Base-by-base conservation (phyloP, 2,329 filamentous ascomycete genomes). In the Aspergillus novofumigatus region DNA sequence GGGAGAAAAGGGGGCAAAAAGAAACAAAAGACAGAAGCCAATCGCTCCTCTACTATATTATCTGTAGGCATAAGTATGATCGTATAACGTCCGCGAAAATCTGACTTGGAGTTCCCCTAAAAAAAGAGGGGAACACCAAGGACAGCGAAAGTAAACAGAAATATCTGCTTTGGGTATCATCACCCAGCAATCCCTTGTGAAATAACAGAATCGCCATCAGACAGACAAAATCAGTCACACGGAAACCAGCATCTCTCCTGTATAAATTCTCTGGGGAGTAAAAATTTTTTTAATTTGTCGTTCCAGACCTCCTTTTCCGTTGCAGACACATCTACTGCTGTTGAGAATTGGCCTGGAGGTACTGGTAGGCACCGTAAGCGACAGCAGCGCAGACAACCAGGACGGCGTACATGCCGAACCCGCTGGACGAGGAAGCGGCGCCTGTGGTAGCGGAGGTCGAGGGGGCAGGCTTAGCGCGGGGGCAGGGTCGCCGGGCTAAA, bases 331-430 rank as follows among this genome's bases (percentile, higher is more conserved):
- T 58, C 57, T 70, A 67, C 62, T 70, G 63, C 56, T 65, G 48
- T 56, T 63, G 56, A 62, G 69, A 63, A 58, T 68, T 63, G 49
- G 67, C 62, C 80, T 93, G 86, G 67, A 95, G 75, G 81, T 94
- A 96, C 77, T 92, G 88, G 83, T 93, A 97, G 68, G 83, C 90
- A 67, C 83, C 84, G 79, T 91, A 97, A 62, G 90, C 91, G 61
- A 86, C 75, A 51, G 86, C 81, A 65, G 88, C 92, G 67, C 91
- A 91, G 64, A 93, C 72, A 65, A 96, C 80, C 68, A 97, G 76
- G 66, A 96, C 67, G 59, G 86, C 89, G 79, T 97, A 97, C 67
- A 95, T 81, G 59, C 87, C 90, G 64, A 95, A 80, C 69, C 92
- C 90, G 58, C 77, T 65, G 79, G 76, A 58, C 52, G 66, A 63